These are phyloP conservation scores for Penicilliopsis zonata DNA, from an alignment of 495 filamentous ascomycete genomes.

Conservation along the genomic window DNA sequence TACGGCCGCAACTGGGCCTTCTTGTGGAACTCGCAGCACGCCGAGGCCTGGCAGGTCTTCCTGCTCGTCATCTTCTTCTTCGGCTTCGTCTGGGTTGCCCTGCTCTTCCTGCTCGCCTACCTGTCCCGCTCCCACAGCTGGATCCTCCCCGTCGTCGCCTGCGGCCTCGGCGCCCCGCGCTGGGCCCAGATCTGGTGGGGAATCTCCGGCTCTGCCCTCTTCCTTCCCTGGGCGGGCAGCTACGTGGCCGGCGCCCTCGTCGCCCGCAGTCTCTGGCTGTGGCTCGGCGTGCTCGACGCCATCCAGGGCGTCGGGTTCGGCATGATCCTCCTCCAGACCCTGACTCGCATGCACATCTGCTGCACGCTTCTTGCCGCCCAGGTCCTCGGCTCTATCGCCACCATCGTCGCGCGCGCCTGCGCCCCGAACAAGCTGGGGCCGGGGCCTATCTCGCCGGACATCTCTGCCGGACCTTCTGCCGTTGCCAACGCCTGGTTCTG, in stretches of 20 bases:
- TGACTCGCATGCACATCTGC: conserved; percentile 38
- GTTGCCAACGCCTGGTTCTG: conserved; percentile 53
- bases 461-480: conserved; percentile 29
- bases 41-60: conserved; percentile 30
- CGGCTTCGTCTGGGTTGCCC: conserved; percentile 28
- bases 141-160: conserved; percentile 39
- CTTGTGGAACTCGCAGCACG: conserved; percentile 36
- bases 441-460: conserved; percentile 35
- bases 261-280: conserved; percentile 38
- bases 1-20: conserved; percentile 40
- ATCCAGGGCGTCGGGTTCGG: conserved; percentile 39
- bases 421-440: conserved; percentile 37
- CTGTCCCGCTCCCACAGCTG: conserved; percentile 36
- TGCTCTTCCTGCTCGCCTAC: conserved; percentile 25
- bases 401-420: conserved; percentile 33
- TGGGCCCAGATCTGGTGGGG: conserved; percentile 44
- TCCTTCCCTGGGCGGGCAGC: conserved; percentile 37
- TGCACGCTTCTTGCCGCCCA: conserved; percentile 38
- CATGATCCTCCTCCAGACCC: conserved; percentile 38
- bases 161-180: conserved; percentile 36
- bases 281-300: conserved; percentile 37
- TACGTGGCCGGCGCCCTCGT: conserved; percentile 29
- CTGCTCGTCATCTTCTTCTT: conserved; percentile 34
- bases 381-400: conserved; percentile 37
- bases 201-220: conserved; percentile 31